A percentile compares a stretch with the other conserved stretches of the same genome.
Evolutionary conservation across 495 filamentous ascomycete species (phyloP).

Genomic region (Staphylotrichum tortipilum): DNA sequence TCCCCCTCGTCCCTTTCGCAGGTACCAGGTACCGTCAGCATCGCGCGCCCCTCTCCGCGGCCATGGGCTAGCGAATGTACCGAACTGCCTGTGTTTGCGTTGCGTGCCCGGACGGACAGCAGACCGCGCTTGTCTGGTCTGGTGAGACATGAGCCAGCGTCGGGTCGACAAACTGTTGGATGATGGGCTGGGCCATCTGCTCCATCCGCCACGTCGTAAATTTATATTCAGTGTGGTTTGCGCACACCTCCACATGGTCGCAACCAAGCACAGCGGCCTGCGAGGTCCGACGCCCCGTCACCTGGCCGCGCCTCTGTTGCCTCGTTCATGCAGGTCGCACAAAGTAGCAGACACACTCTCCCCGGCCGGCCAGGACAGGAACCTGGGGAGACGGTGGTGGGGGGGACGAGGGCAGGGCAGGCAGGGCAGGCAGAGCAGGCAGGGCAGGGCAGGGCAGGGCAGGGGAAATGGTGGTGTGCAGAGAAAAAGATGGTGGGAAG

Average conservation of each 20-base stretch:
- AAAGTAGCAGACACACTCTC: not conserved
- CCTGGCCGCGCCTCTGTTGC: conserved; percentile 10
- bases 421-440: too few relatives aligned
- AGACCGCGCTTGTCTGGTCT: not conserved
- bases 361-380: not conserved
- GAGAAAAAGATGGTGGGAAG: too few relatives aligned
- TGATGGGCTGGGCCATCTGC: not conserved
- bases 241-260: not conserved
- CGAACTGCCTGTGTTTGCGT: too few relatives aligned
- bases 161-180: not conserved
- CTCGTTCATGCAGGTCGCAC: conserved; percentile 20
- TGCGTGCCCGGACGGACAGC: too few relatives aligned
- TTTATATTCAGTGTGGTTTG: conserved; percentile 3
- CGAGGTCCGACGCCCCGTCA: conserved; percentile 10
- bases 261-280: not conserved
- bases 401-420: too few relatives aligned
- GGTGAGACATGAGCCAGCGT: conserved; percentile 6
- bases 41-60: not conserved
- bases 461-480: too few relatives aligned
- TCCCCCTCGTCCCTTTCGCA: too few relatives aligned
- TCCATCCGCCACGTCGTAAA: conserved; percentile 16
- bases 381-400: too few relatives aligned
- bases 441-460: not conserved
- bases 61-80: too few relatives aligned
- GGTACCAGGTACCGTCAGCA: not conserved